phyloP scores from a whole-genome alignment of 306 rosid species.

The Medicago arabica region DNA sequence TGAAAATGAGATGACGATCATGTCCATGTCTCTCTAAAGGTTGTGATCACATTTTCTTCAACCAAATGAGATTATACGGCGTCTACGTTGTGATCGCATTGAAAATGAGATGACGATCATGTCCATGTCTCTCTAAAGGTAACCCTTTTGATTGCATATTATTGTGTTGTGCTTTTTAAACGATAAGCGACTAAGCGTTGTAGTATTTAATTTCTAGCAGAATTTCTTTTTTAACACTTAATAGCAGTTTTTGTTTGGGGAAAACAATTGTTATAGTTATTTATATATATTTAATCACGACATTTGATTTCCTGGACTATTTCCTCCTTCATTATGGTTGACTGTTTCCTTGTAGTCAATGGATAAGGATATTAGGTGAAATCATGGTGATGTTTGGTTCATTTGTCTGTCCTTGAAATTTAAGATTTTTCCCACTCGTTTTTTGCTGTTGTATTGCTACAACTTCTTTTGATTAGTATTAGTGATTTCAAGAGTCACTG shows the following conservation, averaged over 20 bases:
- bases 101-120: slow-evolving; percentile 15
- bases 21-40: not conserved
- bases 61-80: not conserved
- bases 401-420: slow-evolving; percentile 16
- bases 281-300: not conserved
- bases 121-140: not conserved
- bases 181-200: not conserved
- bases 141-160: slow-evolving; percentile 7
- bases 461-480: not conserved
- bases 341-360: slow-evolving; percentile 6
- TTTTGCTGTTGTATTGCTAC: not conserved
- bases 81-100: not conserved
- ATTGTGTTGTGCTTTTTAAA: slow-evolving; percentile 9
- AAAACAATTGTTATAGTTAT: slow-evolving; percentile 3
- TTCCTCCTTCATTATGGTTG: slow-evolving; percentile 15
- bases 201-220: not conserved
- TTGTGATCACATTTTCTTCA: not conserved
- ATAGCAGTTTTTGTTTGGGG: slow-evolving; percentile 20
- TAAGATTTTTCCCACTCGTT: not conserved
- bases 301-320: slow-evolving; percentile 7
- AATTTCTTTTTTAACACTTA: slow-evolving; percentile 7
- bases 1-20: slow-evolving; percentile 11
- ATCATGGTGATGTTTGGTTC: slow-evolving; percentile 5
- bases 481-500: slow-evolving; percentile 8
- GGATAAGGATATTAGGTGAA: slow-evolving; percentile 6